phyloP scores from a whole-genome alignment of 306 rosid genomes.

The Rubus parviflorus region DNA sequence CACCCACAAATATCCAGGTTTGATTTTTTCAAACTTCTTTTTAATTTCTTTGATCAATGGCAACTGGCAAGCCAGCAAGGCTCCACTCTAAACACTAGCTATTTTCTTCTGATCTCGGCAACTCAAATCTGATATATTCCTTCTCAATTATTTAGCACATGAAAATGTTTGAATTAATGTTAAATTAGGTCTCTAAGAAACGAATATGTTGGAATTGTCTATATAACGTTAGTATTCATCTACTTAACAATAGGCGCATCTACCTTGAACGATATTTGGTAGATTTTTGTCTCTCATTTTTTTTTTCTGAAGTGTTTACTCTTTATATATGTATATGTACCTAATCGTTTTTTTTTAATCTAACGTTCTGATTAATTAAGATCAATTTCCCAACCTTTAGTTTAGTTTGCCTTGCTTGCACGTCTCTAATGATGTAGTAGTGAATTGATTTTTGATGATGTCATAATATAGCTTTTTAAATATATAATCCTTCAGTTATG shows the following conservation, averaged over 20 bases:
- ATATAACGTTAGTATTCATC: background rate
- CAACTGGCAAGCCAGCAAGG: background rate
- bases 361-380: background rate
- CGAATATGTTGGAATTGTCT: background rate
- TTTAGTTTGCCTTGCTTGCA: background rate
- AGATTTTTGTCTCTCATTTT: background rate
- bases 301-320: background rate
- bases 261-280: background rate
- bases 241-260: background rate
- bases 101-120: background rate
- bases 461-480: no score
- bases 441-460: no score
- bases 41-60: background rate
- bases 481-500: no score
- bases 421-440: background rate
- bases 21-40: background rate
- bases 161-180: no score
- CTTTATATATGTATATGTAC: background rate
- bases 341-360: background rate
- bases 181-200: no score
- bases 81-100: background rate
- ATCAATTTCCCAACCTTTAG: background rate
- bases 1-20: conserved; percentile 23
- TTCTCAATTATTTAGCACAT: no score
- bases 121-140: background rate